These are phyloP conservation scores for Pythium angustatum DNA, from an alignment of 352 stramenopile species.

Conservation along the genomic window DNA sequence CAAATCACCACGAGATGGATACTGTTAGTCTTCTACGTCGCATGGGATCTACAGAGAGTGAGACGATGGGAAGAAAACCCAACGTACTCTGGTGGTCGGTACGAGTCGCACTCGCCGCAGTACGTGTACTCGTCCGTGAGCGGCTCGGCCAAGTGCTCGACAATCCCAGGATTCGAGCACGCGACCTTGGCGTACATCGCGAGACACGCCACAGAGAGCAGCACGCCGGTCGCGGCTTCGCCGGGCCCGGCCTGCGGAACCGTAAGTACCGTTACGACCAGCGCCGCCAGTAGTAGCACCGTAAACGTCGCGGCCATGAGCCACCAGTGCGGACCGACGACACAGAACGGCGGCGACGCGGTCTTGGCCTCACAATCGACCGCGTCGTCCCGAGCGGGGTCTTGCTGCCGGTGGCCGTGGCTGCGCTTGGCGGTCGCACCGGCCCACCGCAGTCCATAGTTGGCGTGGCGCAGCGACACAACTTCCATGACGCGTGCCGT, in stretches of 20 bases:
- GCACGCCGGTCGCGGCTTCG: constrained; percentile 51
- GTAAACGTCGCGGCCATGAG: constrained; percentile 67
- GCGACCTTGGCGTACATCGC: constrained; percentile 71
- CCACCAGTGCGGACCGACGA: constrained; percentile 80
- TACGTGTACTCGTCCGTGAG: constrained; percentile 68
- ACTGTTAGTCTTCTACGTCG: too few species aligned
- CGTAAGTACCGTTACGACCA: constrained; percentile 55
- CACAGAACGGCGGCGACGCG: constrained; percentile 39
- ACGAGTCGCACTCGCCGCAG: constrained; percentile 80
- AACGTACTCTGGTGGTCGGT: constrained; percentile 63
- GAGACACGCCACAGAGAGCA: constrained; percentile 59
- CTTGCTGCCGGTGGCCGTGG: constrained; percentile 4
- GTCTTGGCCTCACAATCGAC: not conserved
- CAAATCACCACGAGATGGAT: too few species aligned
- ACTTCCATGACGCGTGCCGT: constrained; percentile 37
- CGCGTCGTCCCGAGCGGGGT: not conserved
- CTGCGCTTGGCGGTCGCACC: constrained; percentile 1
- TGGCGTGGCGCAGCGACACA: constrained; percentile 54
- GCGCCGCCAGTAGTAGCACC: constrained; percentile 44
- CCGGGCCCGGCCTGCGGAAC: constrained; percentile 38
- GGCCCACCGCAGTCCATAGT: constrained; percentile 56
- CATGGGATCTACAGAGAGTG: too few species aligned
- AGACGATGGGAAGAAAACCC: constrained; percentile 5
- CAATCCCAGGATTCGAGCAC: constrained; percentile 75
- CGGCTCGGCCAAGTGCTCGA: constrained; percentile 39